phyloP scores from a whole-genome alignment of 768 basidiomycete species.

The Lyophyllum decastes region DNA sequence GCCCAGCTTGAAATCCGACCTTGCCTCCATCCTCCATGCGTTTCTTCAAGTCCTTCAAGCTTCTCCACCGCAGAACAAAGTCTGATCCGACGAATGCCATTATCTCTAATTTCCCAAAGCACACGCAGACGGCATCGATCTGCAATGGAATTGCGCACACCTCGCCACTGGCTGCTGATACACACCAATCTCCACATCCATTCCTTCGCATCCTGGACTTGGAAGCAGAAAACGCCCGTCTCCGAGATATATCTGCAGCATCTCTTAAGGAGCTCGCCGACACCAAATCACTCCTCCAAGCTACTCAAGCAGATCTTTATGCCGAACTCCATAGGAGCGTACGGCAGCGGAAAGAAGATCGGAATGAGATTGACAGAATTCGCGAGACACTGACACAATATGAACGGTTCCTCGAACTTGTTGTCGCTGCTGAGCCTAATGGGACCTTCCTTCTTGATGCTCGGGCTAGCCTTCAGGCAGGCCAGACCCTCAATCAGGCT shows the following conservation, averaged over 20 bases:
- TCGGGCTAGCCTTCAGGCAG: neutral
- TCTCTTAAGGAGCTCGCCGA: constrained; percentile 5
- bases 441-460: neutral
- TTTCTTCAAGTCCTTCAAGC: constrained; percentile 44
- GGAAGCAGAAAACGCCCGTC: constrained; percentile 8
- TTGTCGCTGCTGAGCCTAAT: constrained; percentile 2
- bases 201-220: constrained; percentile 15
- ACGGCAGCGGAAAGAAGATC: constrained; percentile 5
- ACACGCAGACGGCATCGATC: constrained; percentile 3
- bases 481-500: constrained; percentile 10
- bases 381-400: constrained; percentile 7
- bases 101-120: constrained; percentile 18
- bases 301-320: constrained; percentile 15
- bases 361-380: constrained; percentile 10
- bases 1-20: neutral
- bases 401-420: constrained; percentile 4
- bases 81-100: constrained; percentile 43
- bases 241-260: constrained; percentile 2
- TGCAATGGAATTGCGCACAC: constrained; percentile 20
- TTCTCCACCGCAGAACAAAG: constrained; percentile 49
- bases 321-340: constrained; percentile 16
- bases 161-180: neutral
- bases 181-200: constrained; percentile 1
- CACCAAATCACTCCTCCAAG: constrained; percentile 12
- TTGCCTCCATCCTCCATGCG: constrained; percentile 32